Conservation (phyloP, 495 filamentous ascomycete species). For the Annulohypoxylon maeteangense region DNA sequence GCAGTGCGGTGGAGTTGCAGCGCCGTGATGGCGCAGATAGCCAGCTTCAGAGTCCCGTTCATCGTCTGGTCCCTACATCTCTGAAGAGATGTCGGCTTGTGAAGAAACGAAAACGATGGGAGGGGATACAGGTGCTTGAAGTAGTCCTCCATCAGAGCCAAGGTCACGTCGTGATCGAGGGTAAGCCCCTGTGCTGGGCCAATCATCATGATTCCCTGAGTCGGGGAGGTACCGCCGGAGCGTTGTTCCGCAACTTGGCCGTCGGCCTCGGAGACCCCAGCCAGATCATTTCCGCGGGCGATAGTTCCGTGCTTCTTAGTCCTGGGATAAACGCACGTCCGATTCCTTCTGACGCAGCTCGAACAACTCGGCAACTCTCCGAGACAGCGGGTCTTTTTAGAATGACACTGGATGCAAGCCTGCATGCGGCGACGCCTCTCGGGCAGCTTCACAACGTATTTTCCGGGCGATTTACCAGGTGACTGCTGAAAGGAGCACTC, state of each 20-base stretch:
- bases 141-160: slow-evolving; percentile 42
- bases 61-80: slow-evolving; percentile 39
- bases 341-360: slow-evolving; percentile 38
- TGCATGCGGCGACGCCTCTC: slow-evolving; percentile 43
- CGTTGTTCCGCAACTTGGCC: neutral
- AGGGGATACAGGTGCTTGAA: slow-evolving; percentile 47
- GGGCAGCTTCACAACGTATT: slow-evolving; percentile 40
- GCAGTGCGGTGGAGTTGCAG: slow-evolving; percentile 43
- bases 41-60: slow-evolving; percentile 38
- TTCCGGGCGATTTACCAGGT: slow-evolving; percentile 29
- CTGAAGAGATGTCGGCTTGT: slow-evolving; percentile 42
- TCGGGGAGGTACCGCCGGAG: slow-evolving; percentile 5
- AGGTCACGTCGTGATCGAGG: slow-evolving; percentile 16
- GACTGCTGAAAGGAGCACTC: slow-evolving; percentile 46
- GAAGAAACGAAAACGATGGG: slow-evolving; percentile 45
- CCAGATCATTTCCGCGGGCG: neutral
- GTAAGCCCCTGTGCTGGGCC: slow-evolving; percentile 5
- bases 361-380: slow-evolving; percentile 44
- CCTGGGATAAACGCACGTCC: slow-evolving; percentile 36
- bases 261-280: slow-evolving; percentile 1
- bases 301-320: slow-evolving; percentile 8
- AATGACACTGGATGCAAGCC: slow-evolving; percentile 45
- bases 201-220: slow-evolving; percentile 21
- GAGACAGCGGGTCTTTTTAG: slow-evolving; percentile 44
- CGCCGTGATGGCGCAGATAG: slow-evolving; percentile 45